phyloP scores from a whole-genome alignment of 2,329 filamentous ascomycete species.

The Xylariaceae sp. region DNA sequence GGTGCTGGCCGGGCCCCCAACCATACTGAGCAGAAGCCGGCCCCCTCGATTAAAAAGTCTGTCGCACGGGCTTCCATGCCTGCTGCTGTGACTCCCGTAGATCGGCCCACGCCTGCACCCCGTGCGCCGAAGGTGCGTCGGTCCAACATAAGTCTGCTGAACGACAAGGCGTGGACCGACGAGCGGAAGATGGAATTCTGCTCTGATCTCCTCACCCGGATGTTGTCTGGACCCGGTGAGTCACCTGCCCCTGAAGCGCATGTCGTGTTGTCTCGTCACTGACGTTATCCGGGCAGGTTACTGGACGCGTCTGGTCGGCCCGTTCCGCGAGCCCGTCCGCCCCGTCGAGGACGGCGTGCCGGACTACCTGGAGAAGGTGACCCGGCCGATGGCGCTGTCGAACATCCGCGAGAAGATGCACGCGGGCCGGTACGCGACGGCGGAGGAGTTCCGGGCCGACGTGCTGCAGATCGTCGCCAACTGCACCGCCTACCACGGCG shows the following conservation, averaged over 20 bases:
- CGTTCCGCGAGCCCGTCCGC: constrained; percentile 53
- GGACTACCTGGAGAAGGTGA: constrained; percentile 54
- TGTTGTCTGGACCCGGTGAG: constrained; percentile 55
- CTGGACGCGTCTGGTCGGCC: constrained; percentile 58
- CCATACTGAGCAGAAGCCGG: no score
- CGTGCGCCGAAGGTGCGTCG: no score
- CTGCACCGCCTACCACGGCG: constrained; percentile 58
- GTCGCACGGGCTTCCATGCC: no score
- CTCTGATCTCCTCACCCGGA: constrained; percentile 47
- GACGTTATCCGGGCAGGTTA: constrained; percentile 37
- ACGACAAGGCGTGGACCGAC: constrained; percentile 23
- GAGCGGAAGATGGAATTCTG: constrained; percentile 51
- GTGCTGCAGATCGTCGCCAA: constrained; percentile 56
- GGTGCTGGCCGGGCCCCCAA: no score
- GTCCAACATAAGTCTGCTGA: no score
- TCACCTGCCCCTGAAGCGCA: not conserved
- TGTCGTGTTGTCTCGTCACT: not conserved
- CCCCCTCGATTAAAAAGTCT: no score
- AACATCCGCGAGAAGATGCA: constrained; percentile 57
- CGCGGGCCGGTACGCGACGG: constrained; percentile 38
- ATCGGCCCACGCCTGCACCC: no score
- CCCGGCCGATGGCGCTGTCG: constrained; percentile 53
- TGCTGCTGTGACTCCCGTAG: no score
- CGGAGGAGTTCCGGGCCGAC: constrained; percentile 48
- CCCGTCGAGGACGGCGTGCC: constrained; percentile 50